Evolutionary conservation across 805 yeast genomes (phyloP).

Genomic region (Metschnikowia aberdeeniae): DNA sequence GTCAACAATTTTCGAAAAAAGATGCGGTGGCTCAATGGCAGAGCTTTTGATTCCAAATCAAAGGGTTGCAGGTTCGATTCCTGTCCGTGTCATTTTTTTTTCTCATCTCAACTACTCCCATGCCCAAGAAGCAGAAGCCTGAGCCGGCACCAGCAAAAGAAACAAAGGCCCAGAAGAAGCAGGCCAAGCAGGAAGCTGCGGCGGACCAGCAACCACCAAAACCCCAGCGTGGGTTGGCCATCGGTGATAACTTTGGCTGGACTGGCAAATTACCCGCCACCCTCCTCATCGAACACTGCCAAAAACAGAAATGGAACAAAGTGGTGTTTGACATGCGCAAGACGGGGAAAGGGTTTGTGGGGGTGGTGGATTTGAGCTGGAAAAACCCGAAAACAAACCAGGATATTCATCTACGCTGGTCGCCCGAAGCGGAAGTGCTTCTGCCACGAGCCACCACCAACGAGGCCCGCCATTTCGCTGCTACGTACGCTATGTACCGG

Average conservation of each 20-base stretch:
- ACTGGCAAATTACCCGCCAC: constrained; percentile 93
- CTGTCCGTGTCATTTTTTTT: constrained; percentile 20
- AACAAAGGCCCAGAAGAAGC: constrained; percentile 5
- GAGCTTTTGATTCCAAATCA: constrained; percentile 23
- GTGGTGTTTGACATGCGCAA: constrained; percentile 71
- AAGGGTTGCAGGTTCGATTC: constrained; percentile 24
- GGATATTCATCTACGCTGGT: constrained; percentile 51
- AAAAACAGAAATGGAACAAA: constrained; percentile 83
- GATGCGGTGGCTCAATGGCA: constrained; percentile 24
- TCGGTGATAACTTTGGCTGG: constrained; percentile 72
- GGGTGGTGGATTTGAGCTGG: constrained; percentile 62
- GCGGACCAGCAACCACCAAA: constrained; percentile 17
- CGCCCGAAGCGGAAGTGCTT: constrained; percentile 47
- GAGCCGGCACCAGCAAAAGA: constrained; percentile 6
- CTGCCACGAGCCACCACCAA: constrained; percentile 73
- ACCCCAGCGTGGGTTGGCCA: constrained; percentile 38
- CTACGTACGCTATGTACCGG: constrained; percentile 81
- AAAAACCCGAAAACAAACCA: constrained; percentile 81
- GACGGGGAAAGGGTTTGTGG: constrained; percentile 50
- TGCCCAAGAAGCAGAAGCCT: constrained; percentile 12
- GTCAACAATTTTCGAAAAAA: no score
- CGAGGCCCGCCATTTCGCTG: constrained; percentile 88
- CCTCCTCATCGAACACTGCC: constrained; percentile 80
- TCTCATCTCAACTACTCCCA: neutral
- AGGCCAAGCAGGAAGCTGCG: constrained; percentile 4